phyloP scores from a whole-genome alignment of 2,329 filamentous ascomycete genomes.

The Arthrobotrys sinensis region DNA sequence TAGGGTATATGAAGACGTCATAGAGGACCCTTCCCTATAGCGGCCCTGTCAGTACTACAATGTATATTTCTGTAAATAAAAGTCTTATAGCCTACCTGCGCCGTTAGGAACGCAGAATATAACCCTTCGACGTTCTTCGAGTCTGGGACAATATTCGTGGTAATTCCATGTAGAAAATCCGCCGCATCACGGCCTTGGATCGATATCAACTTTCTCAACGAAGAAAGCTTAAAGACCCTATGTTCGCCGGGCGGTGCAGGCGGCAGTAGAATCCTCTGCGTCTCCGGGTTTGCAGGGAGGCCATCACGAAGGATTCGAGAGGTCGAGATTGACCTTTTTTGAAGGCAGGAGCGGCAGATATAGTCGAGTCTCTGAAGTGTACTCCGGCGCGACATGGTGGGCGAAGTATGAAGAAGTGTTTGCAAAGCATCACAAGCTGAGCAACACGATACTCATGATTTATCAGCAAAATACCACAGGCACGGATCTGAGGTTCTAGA shows the following conservation, averaged over 20 bases:
- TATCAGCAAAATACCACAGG: conserved; percentile 61
- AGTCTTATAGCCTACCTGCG: conserved; percentile 69
- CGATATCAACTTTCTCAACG: conserved; percentile 81
- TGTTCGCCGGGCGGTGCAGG: conserved; percentile 38
- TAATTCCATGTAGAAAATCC: conserved; percentile 88
- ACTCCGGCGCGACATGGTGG: conserved; percentile 41
- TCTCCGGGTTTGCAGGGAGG: background rate
- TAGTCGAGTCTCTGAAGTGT: conserved; percentile 36
- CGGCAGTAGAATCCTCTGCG: conserved; percentile 34
- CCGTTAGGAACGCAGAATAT: conserved; percentile 89
- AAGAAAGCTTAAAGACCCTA: conserved; percentile 74
- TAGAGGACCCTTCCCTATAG: conserved; percentile 80
- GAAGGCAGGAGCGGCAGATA: conserved; percentile 54
- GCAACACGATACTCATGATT: conserved; percentile 51
- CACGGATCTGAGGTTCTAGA: background rate
- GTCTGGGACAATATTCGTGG: conserved; percentile 78
- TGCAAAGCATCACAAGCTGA: conserved; percentile 22
- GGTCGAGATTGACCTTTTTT: conserved; percentile 47
- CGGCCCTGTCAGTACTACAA: background rate
- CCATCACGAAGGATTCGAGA: conserved; percentile 33
- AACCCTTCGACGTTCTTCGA: conserved; percentile 69
- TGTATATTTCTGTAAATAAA: conserved; percentile 60
- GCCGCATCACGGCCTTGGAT: conserved; percentile 84
- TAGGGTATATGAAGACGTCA: conserved; percentile 90
- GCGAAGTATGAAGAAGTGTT: background rate